These are phyloP conservation scores for Kalmusia sp. DNA, from an alignment of 2,329 filamentous ascomycete species.

Conservation along the genomic window DNA sequence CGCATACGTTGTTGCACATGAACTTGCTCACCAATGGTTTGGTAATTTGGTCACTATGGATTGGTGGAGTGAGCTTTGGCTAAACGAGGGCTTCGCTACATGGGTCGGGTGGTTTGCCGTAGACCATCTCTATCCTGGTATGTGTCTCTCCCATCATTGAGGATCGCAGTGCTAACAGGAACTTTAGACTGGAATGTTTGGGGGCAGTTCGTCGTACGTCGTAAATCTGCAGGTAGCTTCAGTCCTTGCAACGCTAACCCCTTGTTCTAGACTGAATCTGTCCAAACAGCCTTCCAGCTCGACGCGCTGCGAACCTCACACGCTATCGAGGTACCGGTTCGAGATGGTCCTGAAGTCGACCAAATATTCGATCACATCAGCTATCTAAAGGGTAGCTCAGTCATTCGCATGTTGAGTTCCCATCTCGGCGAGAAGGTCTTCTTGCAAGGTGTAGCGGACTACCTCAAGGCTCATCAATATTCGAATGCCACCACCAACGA, in stretches of 20 bases:
- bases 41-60: conserved; percentile 96
- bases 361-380: conserved; percentile 98
- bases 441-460: conserved; percentile 86
- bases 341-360: conserved; percentile 92
- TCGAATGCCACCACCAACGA: conserved; percentile 90
- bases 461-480: conserved; percentile 87
- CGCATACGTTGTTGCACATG: conserved; percentile 97
- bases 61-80: conserved; percentile 90
- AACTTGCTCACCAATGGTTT: conserved; percentile 96
- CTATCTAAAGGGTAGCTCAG: conserved; percentile 94
- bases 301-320: conserved; percentile 92
- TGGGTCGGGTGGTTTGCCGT: conserved; percentile 97
- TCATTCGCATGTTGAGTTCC: conserved; percentile 93
- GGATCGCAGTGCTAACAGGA: conserved; percentile 14
- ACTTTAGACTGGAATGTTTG: conserved; percentile 88
- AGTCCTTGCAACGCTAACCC: conserved; percentile 42
- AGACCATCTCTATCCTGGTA: conserved; percentile 84
- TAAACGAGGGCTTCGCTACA: conserved; percentile 96
- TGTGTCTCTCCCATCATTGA: conserved; percentile 12
- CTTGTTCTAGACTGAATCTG: conserved; percentile 75
- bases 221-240: conserved; percentile 60
- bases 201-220: conserved; percentile 87
- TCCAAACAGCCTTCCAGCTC: conserved; percentile 88
- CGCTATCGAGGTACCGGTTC: conserved; percentile 93
- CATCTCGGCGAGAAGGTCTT: conserved; percentile 89